Base-by-base conservation (phyloP, 371 early-diverging fungal species). In the Syncephalastrum monosporum region DNA sequence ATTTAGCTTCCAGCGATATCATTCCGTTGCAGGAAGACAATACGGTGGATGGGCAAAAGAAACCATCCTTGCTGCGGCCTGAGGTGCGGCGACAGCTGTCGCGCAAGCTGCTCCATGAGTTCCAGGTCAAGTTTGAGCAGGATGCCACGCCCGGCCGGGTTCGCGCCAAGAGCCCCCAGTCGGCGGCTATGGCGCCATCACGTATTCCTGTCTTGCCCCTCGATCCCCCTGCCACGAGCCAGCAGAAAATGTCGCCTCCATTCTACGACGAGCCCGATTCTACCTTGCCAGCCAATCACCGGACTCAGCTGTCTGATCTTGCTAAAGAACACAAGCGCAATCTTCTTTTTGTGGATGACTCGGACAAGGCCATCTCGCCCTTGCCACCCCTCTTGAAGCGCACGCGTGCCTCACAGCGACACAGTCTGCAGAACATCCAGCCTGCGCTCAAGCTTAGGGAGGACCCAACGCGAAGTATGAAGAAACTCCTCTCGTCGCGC, bases 11-110 rank as follows among this genome's bases (percentile, higher is more conserved):
- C 10, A 10, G 0, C 38, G 38, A 33, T 10, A 10, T 10, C 38
- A 10, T 33, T 2, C 12, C 38, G 6, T 33, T 12, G 38, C 6
- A 33, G 8, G 38, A 33, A 33, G 38, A 33, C 10, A 10, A 33
- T 1, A 10, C 8, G 38, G 12, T 33, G 0, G n/a, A 46, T 46
- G 47, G 33, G 42, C 47, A 24, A 14, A 48, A 19, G 25, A 55
- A 29, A 3, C 55, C 14, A 2, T 63, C 69, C 1, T 64, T 70
- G 10, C 57, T 77, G 43, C 42, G 57, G 3, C 72, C 67, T 2
- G 71, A 63, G n/a, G 43, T 71, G 14, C 53, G 68, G 49, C 69
- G 74, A 19, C 67, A 64, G 7, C 50, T 77, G 6, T 77, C 77
- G 0, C 25, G 68, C 16, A 70, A 77, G n/a, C 44, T 77, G 23